These are phyloP conservation scores for Fusarium xyrophilum DNA, from an alignment of 2,329 filamentous ascomycete genomes.

Conservation along the genomic window DNA sequence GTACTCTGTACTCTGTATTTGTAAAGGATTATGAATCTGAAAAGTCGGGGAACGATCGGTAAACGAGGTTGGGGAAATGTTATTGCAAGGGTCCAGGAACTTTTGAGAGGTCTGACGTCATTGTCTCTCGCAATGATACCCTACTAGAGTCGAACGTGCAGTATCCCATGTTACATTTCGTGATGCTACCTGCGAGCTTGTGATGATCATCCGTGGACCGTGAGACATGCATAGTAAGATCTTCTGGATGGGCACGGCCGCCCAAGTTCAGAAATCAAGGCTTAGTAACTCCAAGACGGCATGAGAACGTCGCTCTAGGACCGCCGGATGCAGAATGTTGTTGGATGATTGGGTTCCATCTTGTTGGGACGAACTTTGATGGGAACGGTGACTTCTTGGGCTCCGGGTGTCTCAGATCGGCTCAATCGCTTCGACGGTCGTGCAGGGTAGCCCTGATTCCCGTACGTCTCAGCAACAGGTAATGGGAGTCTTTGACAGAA, in stretches of 20 bases:
- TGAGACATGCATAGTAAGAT: background rate
- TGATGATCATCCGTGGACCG: background rate
- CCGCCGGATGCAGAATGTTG: background rate
- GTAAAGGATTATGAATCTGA: background rate
- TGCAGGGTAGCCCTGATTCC: background rate
- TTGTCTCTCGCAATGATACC: background rate
- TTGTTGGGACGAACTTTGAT: background rate
- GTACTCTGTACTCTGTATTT: no score
- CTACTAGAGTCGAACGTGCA: background rate
- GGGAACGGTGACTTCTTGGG: no score
- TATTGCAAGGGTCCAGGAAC: background rate
- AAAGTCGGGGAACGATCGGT: background rate
- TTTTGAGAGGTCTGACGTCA: conserved; percentile 22
- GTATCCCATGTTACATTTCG: background rate
- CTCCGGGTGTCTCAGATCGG: no score
- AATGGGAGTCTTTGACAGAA: fast-evolving
- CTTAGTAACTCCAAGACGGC: background rate
- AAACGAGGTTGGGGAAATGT: conserved; percentile 11
- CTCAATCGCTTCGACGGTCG: fast-evolving
- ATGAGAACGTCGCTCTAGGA: background rate
- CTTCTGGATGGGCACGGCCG: background rate
- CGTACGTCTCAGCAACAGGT: fast-evolving
- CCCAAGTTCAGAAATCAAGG: conserved; percentile 1
- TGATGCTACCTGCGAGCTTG: background rate
- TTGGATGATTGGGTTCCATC: background rate